A percentile compares a stretch with the other conserved stretches of the same genome.
phyloP scores from a whole-genome alignment of 208 protist genomes.

The Leptomonas pyrrhocoris region DNA sequence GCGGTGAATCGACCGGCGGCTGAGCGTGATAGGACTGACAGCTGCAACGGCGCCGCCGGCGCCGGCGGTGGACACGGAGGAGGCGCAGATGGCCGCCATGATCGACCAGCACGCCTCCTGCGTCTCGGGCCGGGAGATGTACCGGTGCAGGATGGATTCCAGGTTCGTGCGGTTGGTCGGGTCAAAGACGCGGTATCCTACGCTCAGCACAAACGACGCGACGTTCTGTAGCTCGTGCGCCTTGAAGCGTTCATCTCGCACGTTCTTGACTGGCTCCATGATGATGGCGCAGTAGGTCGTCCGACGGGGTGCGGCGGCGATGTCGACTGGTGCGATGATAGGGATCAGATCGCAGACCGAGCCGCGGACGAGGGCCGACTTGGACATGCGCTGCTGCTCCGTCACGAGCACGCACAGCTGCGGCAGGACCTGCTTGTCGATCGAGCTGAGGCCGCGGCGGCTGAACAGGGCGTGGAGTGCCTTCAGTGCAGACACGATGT shows the following conservation, averaged over 20 bases:
- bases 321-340: slow-evolving; percentile 83
- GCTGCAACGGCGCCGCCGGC: neutral
- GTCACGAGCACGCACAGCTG: slow-evolving; percentile 87
- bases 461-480: slow-evolving; percentile 78
- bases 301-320: slow-evolving; percentile 58
- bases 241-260: slow-evolving; percentile 86
- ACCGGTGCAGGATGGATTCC: slow-evolving; percentile 87
- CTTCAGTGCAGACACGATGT: slow-evolving; percentile 74
- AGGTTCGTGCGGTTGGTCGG: slow-evolving; percentile 84
- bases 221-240: slow-evolving; percentile 82
- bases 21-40: slow-evolving; percentile 9
- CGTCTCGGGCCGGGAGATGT: slow-evolving; percentile 81
- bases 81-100: slow-evolving; percentile 79
- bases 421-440: slow-evolving; percentile 78
- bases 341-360: slow-evolving; percentile 89
- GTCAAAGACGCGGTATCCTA: slow-evolving; percentile 84
- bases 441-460: slow-evolving; percentile 68
- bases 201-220: slow-evolving; percentile 78
- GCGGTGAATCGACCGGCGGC: slow-evolving; percentile 13
- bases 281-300: slow-evolving; percentile 85
- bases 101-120: slow-evolving; percentile 90
- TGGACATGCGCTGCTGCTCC: slow-evolving; percentile 83
- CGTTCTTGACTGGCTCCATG: slow-evolving; percentile 93
- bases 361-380: slow-evolving; percentile 71
- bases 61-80: slow-evolving; percentile 19